phyloP scores from a whole-genome alignment of 2,329 filamentous ascomycete genomes.

The Ascochyta lentis region DNA sequence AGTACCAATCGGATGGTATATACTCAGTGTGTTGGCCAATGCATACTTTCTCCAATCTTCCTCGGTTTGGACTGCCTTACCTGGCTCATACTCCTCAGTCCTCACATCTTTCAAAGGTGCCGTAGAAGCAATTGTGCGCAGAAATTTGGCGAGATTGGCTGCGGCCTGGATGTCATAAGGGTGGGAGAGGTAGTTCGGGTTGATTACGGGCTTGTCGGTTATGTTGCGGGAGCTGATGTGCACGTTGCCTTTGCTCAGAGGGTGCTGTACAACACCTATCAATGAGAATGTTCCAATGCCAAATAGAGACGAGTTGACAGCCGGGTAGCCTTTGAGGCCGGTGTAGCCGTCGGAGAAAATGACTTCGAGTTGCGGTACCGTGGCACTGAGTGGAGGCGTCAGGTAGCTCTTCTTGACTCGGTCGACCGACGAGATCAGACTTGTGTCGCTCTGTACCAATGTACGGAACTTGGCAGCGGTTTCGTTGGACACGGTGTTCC shows the following conservation, averaged over 20 bases:
- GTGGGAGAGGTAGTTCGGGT: constrained; percentile 39
- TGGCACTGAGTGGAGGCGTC: constrained; percentile 32
- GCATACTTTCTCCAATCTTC: constrained; percentile 35
- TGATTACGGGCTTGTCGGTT: constrained; percentile 33
- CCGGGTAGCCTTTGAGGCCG: constrained; percentile 47
- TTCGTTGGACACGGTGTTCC: constrained; percentile 48
- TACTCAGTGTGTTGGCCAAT: constrained; percentile 26
- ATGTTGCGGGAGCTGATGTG: constrained; percentile 34
- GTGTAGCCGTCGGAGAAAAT: constrained; percentile 57
- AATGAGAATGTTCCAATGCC: constrained; percentile 43
- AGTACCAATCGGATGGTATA: constrained; percentile 47
- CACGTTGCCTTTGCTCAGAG: constrained; percentile 39
- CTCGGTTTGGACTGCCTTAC: constrained; percentile 33
- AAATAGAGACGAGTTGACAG: constrained; percentile 32
- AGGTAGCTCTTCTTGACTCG: constrained; percentile 44
- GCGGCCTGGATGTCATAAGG: constrained; percentile 37
- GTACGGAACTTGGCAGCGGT: constrained; percentile 38
- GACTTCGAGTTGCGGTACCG: constrained; percentile 53
- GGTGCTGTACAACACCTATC: constrained; percentile 45
- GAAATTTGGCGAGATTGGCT: constrained; percentile 30
- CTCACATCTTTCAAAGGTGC: constrained; percentile 37
- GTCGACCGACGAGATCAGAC: constrained; percentile 22
- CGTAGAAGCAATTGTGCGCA: constrained; percentile 34
- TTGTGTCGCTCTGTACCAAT: constrained; percentile 39
- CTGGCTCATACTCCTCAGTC: constrained; percentile 42